Evolutionary conservation across 2,329 filamentous ascomycete genomes (phyloP), one percentile per base, ranked within the genome.

Genomic region (Cryphonectria radicalis): DNA sequence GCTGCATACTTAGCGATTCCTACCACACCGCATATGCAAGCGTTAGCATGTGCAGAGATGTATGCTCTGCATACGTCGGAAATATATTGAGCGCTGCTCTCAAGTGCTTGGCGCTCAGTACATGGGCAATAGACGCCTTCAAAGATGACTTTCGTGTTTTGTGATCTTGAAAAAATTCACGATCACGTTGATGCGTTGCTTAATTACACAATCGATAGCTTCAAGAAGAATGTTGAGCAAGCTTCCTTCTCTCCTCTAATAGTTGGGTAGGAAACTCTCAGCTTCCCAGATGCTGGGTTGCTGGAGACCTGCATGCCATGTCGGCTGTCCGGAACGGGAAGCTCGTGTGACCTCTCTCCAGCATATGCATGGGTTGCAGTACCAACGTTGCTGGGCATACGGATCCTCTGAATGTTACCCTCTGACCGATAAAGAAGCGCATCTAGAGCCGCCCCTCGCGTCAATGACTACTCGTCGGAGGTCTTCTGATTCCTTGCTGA

Each of bases 301-400:
- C 32, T 32, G n/a, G 32, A 57, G 32, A 19, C 6, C 35, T n/a
- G 40, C 22, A 13, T 55, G 42, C 42, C 35, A 55, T 5, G 35
- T n/a, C 60, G 50, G 42, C 35, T 55, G 19, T 32, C 46, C 59
- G 8, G 37, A 64, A 64, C 32, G 32, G 59, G 66, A 69, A 69
- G 67, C 60, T 69, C 67, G 32, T 57, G 50, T 69, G 43, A 55
- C 42, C 59, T 68, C 59, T 32, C 35, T 19, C 25, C 40, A n/a
- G 57, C 66, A 68, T 35, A 37, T 28, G 66, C 32, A 46, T 55
- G 66, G 66, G 66, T 68, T 63, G 66, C 66, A 68, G 57, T 63
- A 50, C 25, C 35, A 17, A 5, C 8, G 10, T 13, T 37, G 42
- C 11, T 28, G 19, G 50, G 28, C 57, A 37, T 53, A 32, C 7